These are phyloP conservation scores for Cercospora nicotianae DNA, from an alignment of 2,329 filamentous ascomycete genomes.

Conservation along the genomic window DNA sequence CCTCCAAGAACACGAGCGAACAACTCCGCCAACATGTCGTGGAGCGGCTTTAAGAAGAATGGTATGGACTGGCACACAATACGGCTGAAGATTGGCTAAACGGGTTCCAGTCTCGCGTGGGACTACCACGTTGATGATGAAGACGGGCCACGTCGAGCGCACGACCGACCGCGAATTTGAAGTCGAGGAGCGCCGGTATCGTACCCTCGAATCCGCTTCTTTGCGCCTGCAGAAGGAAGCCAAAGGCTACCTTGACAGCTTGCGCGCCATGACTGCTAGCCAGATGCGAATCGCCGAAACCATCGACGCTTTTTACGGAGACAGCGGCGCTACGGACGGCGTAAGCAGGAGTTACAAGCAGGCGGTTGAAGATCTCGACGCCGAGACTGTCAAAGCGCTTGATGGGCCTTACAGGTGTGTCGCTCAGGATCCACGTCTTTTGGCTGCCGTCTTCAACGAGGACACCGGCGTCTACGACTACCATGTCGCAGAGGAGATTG, in stretches of 20 bases:
- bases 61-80: neutral
- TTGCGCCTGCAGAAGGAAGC: conserved; percentile 94
- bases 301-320: conserved; percentile 98
- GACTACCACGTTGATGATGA: conserved; percentile 99
- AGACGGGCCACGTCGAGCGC: conserved; percentile 97
- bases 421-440: conserved; percentile 22
- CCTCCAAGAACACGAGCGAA: neutral
- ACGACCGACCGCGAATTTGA: conserved; percentile 99
- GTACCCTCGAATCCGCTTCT: conserved; percentile 94
- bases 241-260: conserved; percentile 93
- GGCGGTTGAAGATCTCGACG: conserved; percentile 94
- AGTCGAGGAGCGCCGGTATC: conserved; percentile 87
- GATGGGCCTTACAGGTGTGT: conserved; percentile 85
- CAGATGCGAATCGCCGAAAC: conserved; percentile 99
- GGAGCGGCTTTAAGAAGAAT: conserved; percentile 47
- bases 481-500: conserved; percentile 27
- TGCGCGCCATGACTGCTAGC: conserved; percentile 97
- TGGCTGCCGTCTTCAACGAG: conserved; percentile 23
- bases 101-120: conserved; percentile 95
- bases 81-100: conserved; percentile 53
- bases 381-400: conserved; percentile 96
- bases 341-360: conserved; percentile 98
- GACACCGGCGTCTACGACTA: conserved; percentile 24
- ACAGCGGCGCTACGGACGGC: conserved; percentile 89
- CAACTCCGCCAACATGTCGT: conserved; percentile 59